These are phyloP conservation scores for Aureobasidium sp. DNA, from an alignment of 2,329 filamentous ascomycete species.

Conservation along the genomic window DNA sequence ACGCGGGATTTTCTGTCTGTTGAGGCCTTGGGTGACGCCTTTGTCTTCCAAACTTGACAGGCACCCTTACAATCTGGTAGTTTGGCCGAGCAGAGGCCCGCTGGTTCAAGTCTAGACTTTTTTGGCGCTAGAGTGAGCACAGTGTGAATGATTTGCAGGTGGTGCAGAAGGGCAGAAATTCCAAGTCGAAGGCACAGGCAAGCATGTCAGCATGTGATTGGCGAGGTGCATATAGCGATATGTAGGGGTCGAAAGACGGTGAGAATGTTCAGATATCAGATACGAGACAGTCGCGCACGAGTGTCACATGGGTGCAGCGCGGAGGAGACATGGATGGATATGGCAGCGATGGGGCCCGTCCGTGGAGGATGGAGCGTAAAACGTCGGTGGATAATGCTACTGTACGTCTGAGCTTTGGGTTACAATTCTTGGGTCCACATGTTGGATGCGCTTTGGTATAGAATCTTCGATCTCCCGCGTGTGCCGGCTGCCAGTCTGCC, in stretches of 20 bases:
- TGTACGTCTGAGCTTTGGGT: not conserved
- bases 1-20: conserved; percentile 9
- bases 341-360: not conserved
- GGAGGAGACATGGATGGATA: not conserved
- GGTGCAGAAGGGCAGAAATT: conserved; percentile 1
- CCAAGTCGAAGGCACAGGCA: not conserved
- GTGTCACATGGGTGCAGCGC: not conserved
- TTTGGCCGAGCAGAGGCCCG: conserved; percentile 11
- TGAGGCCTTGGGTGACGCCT: not conserved
- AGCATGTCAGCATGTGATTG: conserved; percentile 7
- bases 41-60: conserved; percentile 8
- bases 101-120: conserved; percentile 11
- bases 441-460: not conserved
- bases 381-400: not conserved
- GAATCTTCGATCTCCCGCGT: conserved; percentile 3
- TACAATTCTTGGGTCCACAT: not conserved
- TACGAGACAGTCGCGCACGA: not conserved
- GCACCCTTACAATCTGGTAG: conserved; percentile 11
- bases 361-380: no score
- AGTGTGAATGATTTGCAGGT: conserved; percentile 8
- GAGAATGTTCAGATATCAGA: not conserved
- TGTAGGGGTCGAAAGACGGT: conserved; percentile 10
- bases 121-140: not conserved
- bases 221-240: not conserved
- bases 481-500: not conserved